Base-by-base conservation (phyloP, 306 rosid genomes). In the Chamaecrista fasciculata region DNA sequence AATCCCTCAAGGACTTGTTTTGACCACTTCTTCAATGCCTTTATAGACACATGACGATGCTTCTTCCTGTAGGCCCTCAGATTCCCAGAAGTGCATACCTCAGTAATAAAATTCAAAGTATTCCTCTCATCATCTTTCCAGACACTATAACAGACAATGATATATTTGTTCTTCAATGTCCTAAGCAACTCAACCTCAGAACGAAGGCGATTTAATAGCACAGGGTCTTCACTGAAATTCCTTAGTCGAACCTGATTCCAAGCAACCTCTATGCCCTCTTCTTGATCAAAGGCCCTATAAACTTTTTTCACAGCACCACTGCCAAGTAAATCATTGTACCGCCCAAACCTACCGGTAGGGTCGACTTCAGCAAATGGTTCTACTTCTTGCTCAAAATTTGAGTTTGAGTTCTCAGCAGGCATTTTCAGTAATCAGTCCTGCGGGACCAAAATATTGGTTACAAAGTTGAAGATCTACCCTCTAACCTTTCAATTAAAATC, bases 1-100 rank as follows among this genome's bases (percentile, higher is more conserved):
- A 93, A 80, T 15, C 97, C 98, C 75, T 86, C 87, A 26, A 93
- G 94, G 39, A 93, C 84, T 72, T 93, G 98, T 67, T 88, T 93
- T 0, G 97, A 85, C 98, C 98, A 93, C 81, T 93, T 93, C 87
- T 93, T 93, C 83, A 93, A 57, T 7, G 96, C 98, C 80, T 80
- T 93, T 50, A 82, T 81, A 25, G 93, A 88, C 69, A 93, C 96
- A 58, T 80, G 91, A 11, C 85, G 91, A 76, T 90, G 97, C 81
- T 88, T 93, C 85, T 86, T 88, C 75, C 93, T 81, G 74, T 93
- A 93, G 15, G 87, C 78, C 81, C 98, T 88, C 80, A 93, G 76
- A 67, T 93, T 93, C 62, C 98, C 97, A 0, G 96, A 88, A 6
- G 84, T 88, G 61, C 98, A 93, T 3, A 88, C 82, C 86, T 93